Conservation (phyloP, 1,284 basidiomycete genomes). For the Amylostereum areolatum region DNA sequence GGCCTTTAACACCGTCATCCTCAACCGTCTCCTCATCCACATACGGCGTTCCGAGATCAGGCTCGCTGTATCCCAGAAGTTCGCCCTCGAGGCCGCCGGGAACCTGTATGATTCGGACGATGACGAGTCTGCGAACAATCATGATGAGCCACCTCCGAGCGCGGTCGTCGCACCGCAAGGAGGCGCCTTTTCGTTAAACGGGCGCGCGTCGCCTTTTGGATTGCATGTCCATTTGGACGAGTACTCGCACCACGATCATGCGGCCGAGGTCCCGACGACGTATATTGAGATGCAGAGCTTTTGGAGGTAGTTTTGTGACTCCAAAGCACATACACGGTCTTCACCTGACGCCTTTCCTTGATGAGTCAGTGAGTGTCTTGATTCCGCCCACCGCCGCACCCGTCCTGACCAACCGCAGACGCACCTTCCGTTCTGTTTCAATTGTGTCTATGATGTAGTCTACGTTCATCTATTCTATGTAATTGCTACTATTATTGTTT, state of each 20-base stretch:
- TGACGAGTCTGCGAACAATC: not conserved
- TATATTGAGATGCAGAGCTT: not conserved
- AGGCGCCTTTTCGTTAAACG: too few species aligned
- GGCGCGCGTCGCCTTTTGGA: not conserved
- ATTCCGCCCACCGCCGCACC: too few species aligned
- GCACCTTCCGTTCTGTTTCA: too few species aligned
- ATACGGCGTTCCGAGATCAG: constrained; percentile 1
- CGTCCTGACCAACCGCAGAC: too few species aligned
- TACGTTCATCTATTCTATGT: too few species aligned
- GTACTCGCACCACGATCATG: not conserved
- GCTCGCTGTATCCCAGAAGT: not conserved
- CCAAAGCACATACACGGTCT: too few species aligned
- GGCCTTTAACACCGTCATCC: not conserved
- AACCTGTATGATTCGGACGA: not conserved
- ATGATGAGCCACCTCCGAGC: not conserved
- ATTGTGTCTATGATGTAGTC: too few species aligned
- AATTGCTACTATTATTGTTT: too few species aligned
- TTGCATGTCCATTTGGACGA: not conserved
- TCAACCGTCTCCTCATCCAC: constrained; percentile 6
- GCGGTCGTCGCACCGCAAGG: not conserved
- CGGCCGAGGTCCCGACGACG: not conserved
- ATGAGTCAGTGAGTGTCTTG: too few species aligned
- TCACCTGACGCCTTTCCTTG: too few species aligned
- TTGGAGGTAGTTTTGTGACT: too few species aligned
- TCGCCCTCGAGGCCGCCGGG: not conserved